Conservation (phyloP, 352 stramenopile species). For the Pythium aristosporum region DNA sequence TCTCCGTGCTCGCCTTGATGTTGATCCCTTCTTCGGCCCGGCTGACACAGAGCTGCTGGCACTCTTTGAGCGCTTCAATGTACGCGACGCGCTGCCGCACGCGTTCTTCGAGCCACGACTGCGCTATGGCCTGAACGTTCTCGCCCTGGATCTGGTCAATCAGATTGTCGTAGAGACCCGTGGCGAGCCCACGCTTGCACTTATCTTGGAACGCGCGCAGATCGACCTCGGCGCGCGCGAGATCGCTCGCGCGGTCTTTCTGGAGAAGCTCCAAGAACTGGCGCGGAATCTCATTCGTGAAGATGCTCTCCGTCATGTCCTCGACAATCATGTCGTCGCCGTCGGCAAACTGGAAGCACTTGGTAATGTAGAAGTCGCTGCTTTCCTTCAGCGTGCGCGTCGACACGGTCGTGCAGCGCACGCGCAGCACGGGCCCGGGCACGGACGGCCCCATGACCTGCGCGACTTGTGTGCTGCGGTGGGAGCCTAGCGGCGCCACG, state of each 20-base stretch:
- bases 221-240: slow-evolving; percentile 49
- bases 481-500: slow-evolving; percentile 51
- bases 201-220: slow-evolving; percentile 58
- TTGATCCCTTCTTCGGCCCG: slow-evolving; percentile 69
- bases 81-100: slow-evolving; percentile 67
- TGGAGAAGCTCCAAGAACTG: slow-evolving; percentile 74
- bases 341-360: slow-evolving; percentile 78
- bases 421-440: slow-evolving; percentile 42
- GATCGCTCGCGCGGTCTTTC: slow-evolving; percentile 52
- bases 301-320: slow-evolving; percentile 77
- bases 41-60: slow-evolving; percentile 63
- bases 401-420: slow-evolving; percentile 76
- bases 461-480: slow-evolving; percentile 31
- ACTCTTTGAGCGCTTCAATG: slow-evolving; percentile 64
- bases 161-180: slow-evolving; percentile 73
- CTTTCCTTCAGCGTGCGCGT: slow-evolving; percentile 73
- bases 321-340: slow-evolving; percentile 78
- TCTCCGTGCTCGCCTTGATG: slow-evolving; percentile 83
- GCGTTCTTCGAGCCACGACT: slow-evolving; percentile 73
- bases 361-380: slow-evolving; percentile 74
- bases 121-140: slow-evolving; percentile 70
- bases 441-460: slow-evolving; percentile 19
- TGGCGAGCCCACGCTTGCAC: slow-evolving; percentile 60
- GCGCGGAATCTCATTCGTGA: slow-evolving; percentile 78
- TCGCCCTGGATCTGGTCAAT: slow-evolving; percentile 86